Base-by-base conservation (phyloP, 2,329 filamentous ascomycete species). In the Colletotrichum destructivum region DNA sequence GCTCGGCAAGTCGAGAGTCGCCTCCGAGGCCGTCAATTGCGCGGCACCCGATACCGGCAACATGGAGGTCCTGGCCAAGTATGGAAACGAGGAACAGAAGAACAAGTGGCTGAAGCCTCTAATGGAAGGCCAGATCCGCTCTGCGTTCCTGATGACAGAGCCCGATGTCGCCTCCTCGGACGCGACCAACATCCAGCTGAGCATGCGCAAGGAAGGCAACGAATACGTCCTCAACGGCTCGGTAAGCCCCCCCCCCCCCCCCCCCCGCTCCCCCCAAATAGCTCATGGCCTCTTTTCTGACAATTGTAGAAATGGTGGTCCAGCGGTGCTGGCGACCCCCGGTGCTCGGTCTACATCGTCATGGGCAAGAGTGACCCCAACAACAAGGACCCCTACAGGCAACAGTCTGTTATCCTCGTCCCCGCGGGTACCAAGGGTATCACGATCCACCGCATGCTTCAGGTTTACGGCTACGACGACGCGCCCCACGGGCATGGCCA, bases 401-500 rank as follows among this genome's bases (percentile, higher is more conserved):
- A 98, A 80, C 96, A 98, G 83, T 98, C 95, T 35, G 95, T 99
- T 73, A 89, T 98, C 61, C 87, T 98, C 38, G 96, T 98, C 18
- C 94, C 95, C 2, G 90, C 93, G 21, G 87, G 89, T 75, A 91
- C 93, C 1, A 92, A 93, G 23, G 96, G 96, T 69, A 92, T 98
- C 78, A 97, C 91, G n/a, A 92, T 98, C 77, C 90, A 98, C 83
- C 92, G 96, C 76, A 98, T 98, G 94, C 87, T 99, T 66, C 92
- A 88, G 62, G 96, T 98, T 75, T 98, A 97, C 83, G 96, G 96
- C 69, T 98, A 95, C 84, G 96, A 98, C 81, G 96, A 99, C 78
- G 96, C 96, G n/a, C 96, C 96, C 2, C 96, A 99, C 82, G 96
- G 96, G 67, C 96, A 99, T 84, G 96, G 95, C 55, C 96, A 99